Conservation (phyloP, 2,329 filamentous ascomycete species). For the Trichoderma koningii region DNA sequence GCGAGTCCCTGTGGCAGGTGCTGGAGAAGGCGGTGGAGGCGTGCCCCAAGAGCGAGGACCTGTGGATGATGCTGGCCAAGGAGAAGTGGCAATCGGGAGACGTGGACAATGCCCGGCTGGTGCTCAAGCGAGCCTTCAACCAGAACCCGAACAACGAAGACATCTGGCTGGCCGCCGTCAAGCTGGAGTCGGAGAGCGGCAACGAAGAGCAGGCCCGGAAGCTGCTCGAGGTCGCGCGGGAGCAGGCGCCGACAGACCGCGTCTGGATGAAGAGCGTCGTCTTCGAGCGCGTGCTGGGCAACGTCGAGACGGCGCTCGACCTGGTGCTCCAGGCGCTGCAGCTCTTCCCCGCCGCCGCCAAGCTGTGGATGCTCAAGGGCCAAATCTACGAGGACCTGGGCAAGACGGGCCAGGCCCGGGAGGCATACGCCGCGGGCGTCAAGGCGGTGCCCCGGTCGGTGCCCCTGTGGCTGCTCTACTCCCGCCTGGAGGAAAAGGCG, state of each 20-base stretch:
- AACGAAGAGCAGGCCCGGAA: conserved; percentile 80
- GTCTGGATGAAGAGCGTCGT: conserved; percentile 97
- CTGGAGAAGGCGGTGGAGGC: conserved; percentile 93
- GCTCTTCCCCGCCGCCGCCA: conserved; percentile 80
- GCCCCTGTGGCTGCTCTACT: conserved; percentile 85
- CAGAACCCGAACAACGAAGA: conserved; percentile 97
- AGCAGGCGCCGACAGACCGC: conserved; percentile 89
- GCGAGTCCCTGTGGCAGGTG: conserved; percentile 78
- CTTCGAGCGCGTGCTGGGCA: conserved; percentile 83
- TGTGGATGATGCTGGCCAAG: conserved; percentile 95
- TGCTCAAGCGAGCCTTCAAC: conserved; percentile 87
- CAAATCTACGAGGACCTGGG: conserved; percentile 89
- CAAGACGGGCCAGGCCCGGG: conserved; percentile 80
- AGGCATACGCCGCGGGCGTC: conserved; percentile 86
- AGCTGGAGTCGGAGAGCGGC: conserved; percentile 88
- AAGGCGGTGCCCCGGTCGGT: conserved; percentile 83
- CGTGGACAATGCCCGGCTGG: conserved; percentile 80
- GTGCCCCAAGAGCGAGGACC: conserved; percentile 83
- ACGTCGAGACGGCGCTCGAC: conserved; percentile 78
- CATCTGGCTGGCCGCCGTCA: conserved; percentile 95
- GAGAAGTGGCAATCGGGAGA: conserved; percentile 91
- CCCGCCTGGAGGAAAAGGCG: conserved; percentile 80
- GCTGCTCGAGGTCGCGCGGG: conserved; percentile 78
- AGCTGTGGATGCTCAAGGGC: conserved; percentile 98
- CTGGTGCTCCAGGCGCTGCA: conserved; percentile 85